phyloP scores from a whole-genome alignment of 345 rosid species.

The Aurinia saxatilis region DNA sequence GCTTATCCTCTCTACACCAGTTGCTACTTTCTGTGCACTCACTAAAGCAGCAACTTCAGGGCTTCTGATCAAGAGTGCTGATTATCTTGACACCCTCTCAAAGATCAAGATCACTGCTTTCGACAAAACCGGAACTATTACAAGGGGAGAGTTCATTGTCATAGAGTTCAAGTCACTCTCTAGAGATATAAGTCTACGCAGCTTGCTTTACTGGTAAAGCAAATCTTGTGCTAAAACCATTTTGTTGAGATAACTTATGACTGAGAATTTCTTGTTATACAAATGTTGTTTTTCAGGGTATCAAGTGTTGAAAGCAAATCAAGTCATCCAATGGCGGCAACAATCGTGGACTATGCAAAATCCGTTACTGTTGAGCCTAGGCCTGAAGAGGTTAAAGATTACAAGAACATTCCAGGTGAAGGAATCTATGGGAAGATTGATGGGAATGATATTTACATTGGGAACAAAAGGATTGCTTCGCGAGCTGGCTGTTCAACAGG shows the following conservation, averaged over 20 bases:
- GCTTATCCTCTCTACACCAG: constrained; percentile 90
- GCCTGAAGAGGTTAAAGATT: constrained; percentile 57
- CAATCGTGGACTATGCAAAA: constrained; percentile 57
- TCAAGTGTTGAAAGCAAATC: constrained; percentile 94
- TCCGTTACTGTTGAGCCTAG: constrained; percentile 51
- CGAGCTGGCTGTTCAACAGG: constrained; percentile 58
- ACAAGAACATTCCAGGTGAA: constrained; percentile 75
- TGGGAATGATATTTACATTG: constrained; percentile 61
- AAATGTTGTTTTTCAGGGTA: constrained; percentile 45
- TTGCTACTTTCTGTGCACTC: constrained; percentile 88
- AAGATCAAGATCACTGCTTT: constrained; percentile 66
- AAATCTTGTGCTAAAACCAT: not conserved
- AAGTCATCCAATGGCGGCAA: constrained; percentile 88
- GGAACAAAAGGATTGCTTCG: constrained; percentile 58
- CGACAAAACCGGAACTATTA: constrained; percentile 91
- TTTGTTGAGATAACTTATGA: constrained; percentile 2
- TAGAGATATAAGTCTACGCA: constrained; percentile 35
- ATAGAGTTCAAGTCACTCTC: constrained; percentile 45
- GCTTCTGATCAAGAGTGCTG: constrained; percentile 79
- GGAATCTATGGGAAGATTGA: constrained; percentile 78
- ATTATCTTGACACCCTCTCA: constrained; percentile 68
- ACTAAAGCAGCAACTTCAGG: constrained; percentile 79
- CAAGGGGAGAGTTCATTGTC: constrained; percentile 81
- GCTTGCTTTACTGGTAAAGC: constrained; percentile 64
- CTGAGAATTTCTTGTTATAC: not conserved